A percentile compares a stretch with the other conserved stretches of the same genome.
Evolutionary conservation across 768 basidiomycete genomes (phyloP).

Genomic region (Kwoniella europaea): DNA sequence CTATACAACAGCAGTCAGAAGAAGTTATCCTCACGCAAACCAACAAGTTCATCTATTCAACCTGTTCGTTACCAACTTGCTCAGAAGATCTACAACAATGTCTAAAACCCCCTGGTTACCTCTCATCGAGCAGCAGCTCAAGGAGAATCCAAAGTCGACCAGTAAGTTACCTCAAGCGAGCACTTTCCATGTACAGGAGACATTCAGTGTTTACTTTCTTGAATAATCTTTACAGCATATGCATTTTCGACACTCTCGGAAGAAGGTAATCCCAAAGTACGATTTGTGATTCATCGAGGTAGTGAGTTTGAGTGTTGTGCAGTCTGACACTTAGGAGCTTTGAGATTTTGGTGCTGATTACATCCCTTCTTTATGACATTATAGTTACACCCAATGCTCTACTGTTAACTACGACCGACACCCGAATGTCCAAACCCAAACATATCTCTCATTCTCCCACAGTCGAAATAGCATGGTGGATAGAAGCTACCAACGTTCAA

Average conservation of each 20-base stretch:
- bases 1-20: neutral
- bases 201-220: too few relatives aligned
- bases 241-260: constrained; percentile 42
- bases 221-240: constrained; percentile 33
- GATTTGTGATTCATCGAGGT: constrained; percentile 53
- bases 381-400: constrained; percentile 47
- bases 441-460: constrained; percentile 43
- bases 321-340: too few relatives aligned
- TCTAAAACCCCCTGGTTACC: constrained; percentile 35
- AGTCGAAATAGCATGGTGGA: constrained; percentile 56
- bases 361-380: too few relatives aligned
- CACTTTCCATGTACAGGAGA: neutral
- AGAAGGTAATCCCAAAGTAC: constrained; percentile 47
- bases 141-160: constrained; percentile 41
- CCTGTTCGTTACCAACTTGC: constrained; percentile 14
- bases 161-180: constrained; percentile 30
- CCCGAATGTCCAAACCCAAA: constrained; percentile 51
- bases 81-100: neutral
- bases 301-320: too few relatives aligned
- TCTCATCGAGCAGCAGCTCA: constrained; percentile 36
- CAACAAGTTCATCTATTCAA: constrained; percentile 3
- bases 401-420: constrained; percentile 54
- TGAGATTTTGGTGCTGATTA: too few relatives aligned
- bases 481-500: constrained; percentile 49
- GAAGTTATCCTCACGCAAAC: neutral